Percentiles rank a stretch among this genome's conserved stretches.
These are phyloP conservation scores for Penicillium sp. DNA, from an alignment of 2,329 filamentous ascomycete genomes.

Conservation along the genomic window DNA sequence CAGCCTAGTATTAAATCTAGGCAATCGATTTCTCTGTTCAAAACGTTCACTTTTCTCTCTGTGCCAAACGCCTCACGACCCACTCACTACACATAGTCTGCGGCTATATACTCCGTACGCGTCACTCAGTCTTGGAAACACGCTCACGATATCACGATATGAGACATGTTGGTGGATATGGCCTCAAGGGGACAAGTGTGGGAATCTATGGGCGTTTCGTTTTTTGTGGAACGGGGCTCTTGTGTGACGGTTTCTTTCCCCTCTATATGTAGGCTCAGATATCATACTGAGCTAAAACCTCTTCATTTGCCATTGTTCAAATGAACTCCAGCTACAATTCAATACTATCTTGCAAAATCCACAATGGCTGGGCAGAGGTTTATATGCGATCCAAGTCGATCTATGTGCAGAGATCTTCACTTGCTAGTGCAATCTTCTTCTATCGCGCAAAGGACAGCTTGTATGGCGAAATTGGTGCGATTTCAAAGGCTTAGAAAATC, in stretches of 20 bases:
- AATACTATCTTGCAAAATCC: too few species aligned
- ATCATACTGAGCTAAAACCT: too few species aligned
- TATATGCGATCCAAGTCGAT: background rate
- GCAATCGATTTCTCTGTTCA: background rate
- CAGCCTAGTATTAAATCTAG: too few species aligned
- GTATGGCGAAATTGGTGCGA: background rate
- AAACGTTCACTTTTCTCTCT: background rate
- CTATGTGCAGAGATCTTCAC: background rate
- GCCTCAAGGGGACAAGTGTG: background rate
- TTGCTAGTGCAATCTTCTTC: background rate
- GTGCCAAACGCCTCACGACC: background rate
- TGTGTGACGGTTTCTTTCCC: background rate
- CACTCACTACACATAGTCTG: background rate
- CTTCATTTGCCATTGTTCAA: too few species aligned
- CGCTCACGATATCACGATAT: background rate
- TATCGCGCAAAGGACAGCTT: background rate
- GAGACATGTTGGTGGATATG: background rate
- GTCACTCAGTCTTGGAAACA: background rate
- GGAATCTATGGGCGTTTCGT: background rate
- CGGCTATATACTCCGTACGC: background rate
- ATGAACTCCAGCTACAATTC: too few species aligned
- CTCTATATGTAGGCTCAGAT: background rate
- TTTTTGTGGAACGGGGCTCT: background rate
- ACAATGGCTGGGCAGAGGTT: too few species aligned
- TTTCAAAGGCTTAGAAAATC: too few species aligned